Conservation (phyloP, 192 early-diverging fungal species). For the Hyaloraphidium curvatum region DNA sequence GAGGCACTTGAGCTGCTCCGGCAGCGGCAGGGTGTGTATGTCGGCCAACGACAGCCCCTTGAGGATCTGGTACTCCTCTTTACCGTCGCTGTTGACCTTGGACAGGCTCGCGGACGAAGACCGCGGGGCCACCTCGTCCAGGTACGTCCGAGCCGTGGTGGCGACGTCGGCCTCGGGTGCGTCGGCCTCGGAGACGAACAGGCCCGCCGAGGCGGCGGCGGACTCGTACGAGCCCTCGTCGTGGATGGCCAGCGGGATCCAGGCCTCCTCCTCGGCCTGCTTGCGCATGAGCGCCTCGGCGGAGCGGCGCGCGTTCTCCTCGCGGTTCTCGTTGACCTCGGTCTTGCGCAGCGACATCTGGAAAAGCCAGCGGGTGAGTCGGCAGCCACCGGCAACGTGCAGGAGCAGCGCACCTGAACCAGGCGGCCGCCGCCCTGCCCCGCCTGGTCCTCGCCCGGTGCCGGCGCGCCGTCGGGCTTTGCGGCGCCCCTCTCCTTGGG, state of each 20-base stretch:
- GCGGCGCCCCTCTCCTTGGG: constrained; percentile 11
- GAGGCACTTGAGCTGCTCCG: background rate
- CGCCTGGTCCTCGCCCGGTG: background rate
- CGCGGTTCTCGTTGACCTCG: constrained; percentile 37
- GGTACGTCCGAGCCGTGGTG: background rate
- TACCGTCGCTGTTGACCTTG: too few species aligned
- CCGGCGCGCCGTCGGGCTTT: background rate
- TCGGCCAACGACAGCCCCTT: background rate
- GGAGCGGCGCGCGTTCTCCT: constrained; percentile 40
- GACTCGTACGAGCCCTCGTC: background rate
- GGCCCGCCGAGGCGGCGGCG: background rate
- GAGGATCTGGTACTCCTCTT: background rate
- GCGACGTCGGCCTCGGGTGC: background rate
- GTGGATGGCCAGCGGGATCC: constrained; percentile 29
- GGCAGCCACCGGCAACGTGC: constrained; percentile 4
- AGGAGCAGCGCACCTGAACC: background rate
- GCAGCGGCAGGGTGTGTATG: background rate
- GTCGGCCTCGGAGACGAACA: background rate
- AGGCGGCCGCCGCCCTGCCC: background rate
- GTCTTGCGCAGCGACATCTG: constrained; percentile 36
- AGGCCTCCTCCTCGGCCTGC: constrained; percentile 49
- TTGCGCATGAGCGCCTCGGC: constrained; percentile 27
- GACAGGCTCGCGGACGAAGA: background rate
- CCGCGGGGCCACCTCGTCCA: background rate
- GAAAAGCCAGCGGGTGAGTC: constrained; percentile 12